Conservation (phyloP, 495 filamentous ascomycete species). For the Amphirosellinia nigrospora region DNA sequence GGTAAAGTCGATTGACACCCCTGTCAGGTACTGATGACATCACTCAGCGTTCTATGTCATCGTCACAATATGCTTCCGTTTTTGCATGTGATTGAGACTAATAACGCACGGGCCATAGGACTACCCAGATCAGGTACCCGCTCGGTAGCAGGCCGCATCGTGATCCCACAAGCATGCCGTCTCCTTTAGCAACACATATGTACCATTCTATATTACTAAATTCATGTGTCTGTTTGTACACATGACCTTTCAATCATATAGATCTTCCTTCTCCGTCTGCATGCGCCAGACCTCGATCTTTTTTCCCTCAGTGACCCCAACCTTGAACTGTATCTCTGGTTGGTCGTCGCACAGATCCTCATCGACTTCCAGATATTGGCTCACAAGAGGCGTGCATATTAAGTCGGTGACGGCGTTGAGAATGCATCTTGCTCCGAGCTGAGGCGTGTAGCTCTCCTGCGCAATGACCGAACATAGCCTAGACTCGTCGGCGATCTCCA, state of each 20-base stretch:
- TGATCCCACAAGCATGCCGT: background rate
- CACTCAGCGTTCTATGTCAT: slow-evolving; percentile 4
- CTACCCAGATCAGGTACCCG: background rate
- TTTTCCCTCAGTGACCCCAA: background rate
- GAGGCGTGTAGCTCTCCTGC: background rate
- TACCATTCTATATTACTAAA: background rate
- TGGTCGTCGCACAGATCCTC: background rate
- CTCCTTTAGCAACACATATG: no score
- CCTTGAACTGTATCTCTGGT: background rate
- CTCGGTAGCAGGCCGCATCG: background rate
- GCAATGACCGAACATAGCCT: background rate
- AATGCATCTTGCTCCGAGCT: slow-evolving; percentile 7
- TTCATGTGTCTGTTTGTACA: background rate
- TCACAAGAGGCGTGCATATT: background rate
- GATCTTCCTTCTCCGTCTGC: no score
- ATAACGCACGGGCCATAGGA: background rate
- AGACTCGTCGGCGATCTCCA: background rate
- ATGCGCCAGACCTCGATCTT: slow-evolving; percentile 9
- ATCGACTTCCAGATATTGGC: background rate
- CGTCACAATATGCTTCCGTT: background rate
- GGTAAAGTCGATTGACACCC: background rate
- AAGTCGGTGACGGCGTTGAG: background rate
- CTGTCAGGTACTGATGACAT: slow-evolving; percentile 11
- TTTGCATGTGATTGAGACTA: slow-evolving; percentile 19
- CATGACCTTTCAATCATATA: background rate